Evolutionary conservation across 2,329 filamentous ascomycete genomes (phyloP).

Genomic region (Neospermospora avenae): DNA sequence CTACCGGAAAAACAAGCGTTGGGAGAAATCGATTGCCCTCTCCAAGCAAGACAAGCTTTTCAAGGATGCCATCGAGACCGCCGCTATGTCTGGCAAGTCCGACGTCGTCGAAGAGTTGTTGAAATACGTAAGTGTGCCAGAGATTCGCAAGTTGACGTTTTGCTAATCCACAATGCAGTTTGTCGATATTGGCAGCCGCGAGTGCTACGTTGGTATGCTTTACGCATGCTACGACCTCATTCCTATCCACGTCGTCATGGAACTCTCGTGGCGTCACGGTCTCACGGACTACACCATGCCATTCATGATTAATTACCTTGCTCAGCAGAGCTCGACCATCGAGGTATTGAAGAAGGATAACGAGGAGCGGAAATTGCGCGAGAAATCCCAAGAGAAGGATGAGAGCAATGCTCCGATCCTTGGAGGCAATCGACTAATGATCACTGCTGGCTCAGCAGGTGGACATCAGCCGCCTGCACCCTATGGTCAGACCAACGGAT

Average conservation of each 20-base stretch:
- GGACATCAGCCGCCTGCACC: constrained; percentile 53
- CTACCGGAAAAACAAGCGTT: constrained; percentile 99
- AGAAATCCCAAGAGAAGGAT: constrained; percentile 71
- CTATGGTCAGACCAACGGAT: constrained; percentile 80
- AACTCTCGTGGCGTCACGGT: constrained; percentile 94
- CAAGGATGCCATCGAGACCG: constrained; percentile 98
- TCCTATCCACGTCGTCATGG: constrained; percentile 85
- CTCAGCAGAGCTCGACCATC: constrained; percentile 85
- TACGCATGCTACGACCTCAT: constrained; percentile 98
- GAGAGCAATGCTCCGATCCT: constrained; percentile 94
- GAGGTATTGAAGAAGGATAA: constrained; percentile 89
- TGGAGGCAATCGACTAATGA: constrained; percentile 84
- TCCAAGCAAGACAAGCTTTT: constrained; percentile 99
- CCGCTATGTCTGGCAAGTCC: constrained; percentile 83
- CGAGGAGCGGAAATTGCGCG: constrained; percentile 82
- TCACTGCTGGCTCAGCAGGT: constrained; percentile 78
- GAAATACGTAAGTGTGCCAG: constrained; percentile 76
- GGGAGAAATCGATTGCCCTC: constrained; percentile 97
- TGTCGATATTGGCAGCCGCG: constrained; percentile 96
- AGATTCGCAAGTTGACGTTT: constrained; percentile 20
- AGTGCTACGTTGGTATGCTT: constrained; percentile 99
- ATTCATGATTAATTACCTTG: constrained; percentile 98
- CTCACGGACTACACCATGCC: constrained; percentile 98
- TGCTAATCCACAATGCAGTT: constrained; percentile 59
- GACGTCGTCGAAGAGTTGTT: constrained; percentile 95